Base-by-base conservation (phyloP, 192 early-diverging fungal genomes). In the Rhizoclosmatium sp. region DNA sequence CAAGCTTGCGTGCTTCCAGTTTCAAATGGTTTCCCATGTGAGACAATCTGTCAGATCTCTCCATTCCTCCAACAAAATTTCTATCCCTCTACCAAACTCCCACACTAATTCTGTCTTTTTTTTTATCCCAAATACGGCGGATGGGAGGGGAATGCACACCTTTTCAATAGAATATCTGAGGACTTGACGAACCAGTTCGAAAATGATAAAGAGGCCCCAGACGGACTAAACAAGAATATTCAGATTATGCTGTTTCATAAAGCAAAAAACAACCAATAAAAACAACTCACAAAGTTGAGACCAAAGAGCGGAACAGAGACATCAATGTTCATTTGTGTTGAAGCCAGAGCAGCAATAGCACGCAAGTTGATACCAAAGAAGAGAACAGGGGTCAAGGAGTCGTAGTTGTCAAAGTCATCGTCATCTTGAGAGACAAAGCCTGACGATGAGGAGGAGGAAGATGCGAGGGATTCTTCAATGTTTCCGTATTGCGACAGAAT, bases 121-220 rank as follows among this genome's bases (percentile, higher is more conserved):
- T 31, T 31, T 31, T 31, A 31, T 31, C 31, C 31, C 31, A 31
- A 31, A 31, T 31, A 31, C 31, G 31, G 31, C 31, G 31, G 31
- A 31, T 31, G 31, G 31, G 31, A 31, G 31, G 31, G 31, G 31
- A 31, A 31, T 31, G 31, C 31, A 31, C 31, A 31, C 31, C 31
- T 31, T 31, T 31, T 31, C 31, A 31, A 31, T 31, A 21, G 56
- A 16, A 45, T 39, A 51, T 2, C 60, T 5, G 4, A 75, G 14
- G 56, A 60, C 73, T 47, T 75, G 73, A 42, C 73, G 73, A n/a
- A 42, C 23, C 1, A 75, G 14, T 46, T 75, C 73, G 60, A 64
- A 42, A 12, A 75, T 19, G 60, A 75, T 45, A 46, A 75, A 75
- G 12, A 75, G 12, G 2, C 58, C 61, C 73, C 73, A 75, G 39